phyloP scores from a whole-genome alignment of 441 rosid genomes.

The California macrophylla region DNA sequence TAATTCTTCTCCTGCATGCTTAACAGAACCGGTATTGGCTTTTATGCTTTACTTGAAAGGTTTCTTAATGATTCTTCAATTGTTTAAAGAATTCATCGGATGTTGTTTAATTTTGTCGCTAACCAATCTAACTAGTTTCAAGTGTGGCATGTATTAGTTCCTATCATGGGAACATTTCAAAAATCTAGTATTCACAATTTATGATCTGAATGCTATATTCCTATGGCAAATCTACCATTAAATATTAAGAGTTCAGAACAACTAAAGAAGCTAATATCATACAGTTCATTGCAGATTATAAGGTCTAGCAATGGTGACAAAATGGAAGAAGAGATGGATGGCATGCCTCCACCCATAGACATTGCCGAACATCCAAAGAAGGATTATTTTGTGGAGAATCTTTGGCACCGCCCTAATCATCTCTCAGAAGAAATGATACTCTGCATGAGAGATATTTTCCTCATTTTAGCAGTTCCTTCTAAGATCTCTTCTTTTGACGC shows the following conservation, averaged over 20 bases:
- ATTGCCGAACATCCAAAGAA: slow-evolving; percentile 18
- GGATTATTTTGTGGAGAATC: slow-evolving; percentile 27
- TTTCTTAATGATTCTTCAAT: background rate
- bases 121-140: background rate
- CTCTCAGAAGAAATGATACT: slow-evolving; percentile 62
- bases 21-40: slow-evolving; percentile 36
- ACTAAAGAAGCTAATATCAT: slow-evolving; percentile 9
- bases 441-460: slow-evolving; percentile 62
- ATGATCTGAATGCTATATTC: background rate
- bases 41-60: background rate
- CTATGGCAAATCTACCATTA: background rate
- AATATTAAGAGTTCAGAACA: background rate
- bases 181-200: background rate
- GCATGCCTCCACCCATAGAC: slow-evolving; percentile 14
- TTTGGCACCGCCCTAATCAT: slow-evolving; percentile 42
- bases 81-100: background rate
- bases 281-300: slow-evolving; percentile 31
- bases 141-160: background rate
- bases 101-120: background rate
- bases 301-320: slow-evolving; percentile 24
- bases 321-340: slow-evolving; percentile 20
- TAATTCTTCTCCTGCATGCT: slow-evolving; percentile 25
- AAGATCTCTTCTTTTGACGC: slow-evolving; percentile 27
- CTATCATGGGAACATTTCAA: background rate
- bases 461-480: slow-evolving; percentile 48